Conservation (phyloP, 164 flowering plant species). For the Platanus orientalis region DNA sequence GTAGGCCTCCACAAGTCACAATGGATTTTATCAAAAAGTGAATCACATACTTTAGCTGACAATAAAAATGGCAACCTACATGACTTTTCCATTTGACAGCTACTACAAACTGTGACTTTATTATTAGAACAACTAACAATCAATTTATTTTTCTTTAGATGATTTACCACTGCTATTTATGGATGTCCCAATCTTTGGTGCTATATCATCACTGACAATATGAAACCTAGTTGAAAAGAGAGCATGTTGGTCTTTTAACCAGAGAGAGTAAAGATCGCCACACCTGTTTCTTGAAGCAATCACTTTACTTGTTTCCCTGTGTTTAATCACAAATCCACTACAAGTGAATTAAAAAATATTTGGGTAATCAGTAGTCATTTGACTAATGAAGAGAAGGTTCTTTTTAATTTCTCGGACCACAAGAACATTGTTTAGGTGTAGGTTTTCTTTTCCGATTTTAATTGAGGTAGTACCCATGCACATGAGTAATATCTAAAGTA, state of each 20-base stretch:
- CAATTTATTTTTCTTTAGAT: not conserved
- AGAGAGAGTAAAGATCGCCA: not conserved
- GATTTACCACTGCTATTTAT: not conserved
- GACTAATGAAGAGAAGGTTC: not conserved
- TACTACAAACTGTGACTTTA: not conserved
- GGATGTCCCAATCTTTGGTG: conserved; percentile 2
- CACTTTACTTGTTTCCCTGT: conserved; percentile 1
- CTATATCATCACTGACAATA: not conserved
- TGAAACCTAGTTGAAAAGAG: not conserved
- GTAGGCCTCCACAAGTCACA: not conserved
- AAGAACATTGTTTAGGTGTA: not conserved
- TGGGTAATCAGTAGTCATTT: conserved; percentile 1
- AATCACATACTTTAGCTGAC: not conserved
- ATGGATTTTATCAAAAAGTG: not conserved
- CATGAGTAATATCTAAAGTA: not conserved
- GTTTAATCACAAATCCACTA: conserved; percentile 1
- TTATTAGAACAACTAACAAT: not conserved
- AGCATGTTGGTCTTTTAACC: not conserved
- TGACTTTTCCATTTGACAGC: not conserved
- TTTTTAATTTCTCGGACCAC: conserved; percentile 1
- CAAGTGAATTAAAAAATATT: not conserved
- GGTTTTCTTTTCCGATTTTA: no score
- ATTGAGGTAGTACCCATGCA: not conserved
- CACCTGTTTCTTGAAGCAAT: conserved; percentile 1
- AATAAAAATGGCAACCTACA: not conserved